These are phyloP conservation scores for Bullera alba DNA, from an alignment of 768 basidiomycete species.

Conservation along the genomic window DNA sequence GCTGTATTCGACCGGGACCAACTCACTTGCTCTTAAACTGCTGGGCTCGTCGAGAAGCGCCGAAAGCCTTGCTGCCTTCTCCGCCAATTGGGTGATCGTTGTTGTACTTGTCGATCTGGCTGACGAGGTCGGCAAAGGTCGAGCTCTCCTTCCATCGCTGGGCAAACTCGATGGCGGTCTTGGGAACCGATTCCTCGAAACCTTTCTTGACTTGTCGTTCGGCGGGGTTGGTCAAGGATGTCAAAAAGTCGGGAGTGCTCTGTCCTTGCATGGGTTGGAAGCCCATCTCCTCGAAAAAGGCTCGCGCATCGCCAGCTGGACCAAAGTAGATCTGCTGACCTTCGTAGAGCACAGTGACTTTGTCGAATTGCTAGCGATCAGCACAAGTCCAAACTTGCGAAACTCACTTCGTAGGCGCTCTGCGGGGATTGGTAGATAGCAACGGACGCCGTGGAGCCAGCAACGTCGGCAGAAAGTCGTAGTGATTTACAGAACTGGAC, in stretches of 20 bases:
- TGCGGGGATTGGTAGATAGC: conserved; percentile 52
- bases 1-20: neutral
- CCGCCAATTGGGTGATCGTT: conserved; percentile 39
- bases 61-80: conserved; percentile 61
- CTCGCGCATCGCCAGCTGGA: conserved; percentile 46
- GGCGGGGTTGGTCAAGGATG: conserved; percentile 61
- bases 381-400: too few relatives aligned
- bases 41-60: conserved; percentile 56
- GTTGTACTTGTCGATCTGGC: conserved; percentile 60
- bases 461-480: conserved; percentile 48
- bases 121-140: conserved; percentile 51
- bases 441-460: conserved; percentile 49
- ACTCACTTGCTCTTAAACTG: conserved; percentile 73
- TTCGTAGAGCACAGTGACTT: conserved; percentile 51
- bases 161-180: conserved; percentile 59
- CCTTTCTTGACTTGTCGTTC: conserved; percentile 72
- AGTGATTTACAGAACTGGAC: conserved; percentile 52
- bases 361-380: conserved; percentile 49
- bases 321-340: conserved; percentile 54
- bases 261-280: conserved; percentile 51
- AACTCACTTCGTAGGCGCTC: conserved; percentile 49
- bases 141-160: conserved; percentile 51
- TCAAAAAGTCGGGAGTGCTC: conserved; percentile 52
- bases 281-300: conserved; percentile 52
- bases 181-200: conserved; percentile 58